A percentile compares a stretch with the other conserved stretches of the same genome.
These are phyloP conservation scores for Cladosporium sp. DNA, from an alignment of 2,329 filamentous ascomycete genomes.

Conservation along the genomic window DNA sequence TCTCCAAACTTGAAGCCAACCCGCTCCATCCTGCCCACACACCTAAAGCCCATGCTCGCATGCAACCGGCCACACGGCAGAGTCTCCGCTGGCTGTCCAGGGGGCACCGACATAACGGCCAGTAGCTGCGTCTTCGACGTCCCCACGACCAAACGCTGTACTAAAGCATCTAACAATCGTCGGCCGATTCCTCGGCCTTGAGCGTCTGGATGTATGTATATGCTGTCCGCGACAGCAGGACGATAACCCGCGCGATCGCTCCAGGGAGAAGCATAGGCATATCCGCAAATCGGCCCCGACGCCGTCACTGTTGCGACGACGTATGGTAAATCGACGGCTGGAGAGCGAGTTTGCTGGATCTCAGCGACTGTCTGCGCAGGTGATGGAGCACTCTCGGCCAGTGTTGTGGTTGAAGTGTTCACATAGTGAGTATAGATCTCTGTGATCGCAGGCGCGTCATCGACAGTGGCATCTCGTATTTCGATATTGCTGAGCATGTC, in stretches of 20 bases:
- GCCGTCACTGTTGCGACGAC: conserved; percentile 14
- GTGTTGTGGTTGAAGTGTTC: conserved; percentile 15
- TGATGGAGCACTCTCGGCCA: conserved; percentile 14
- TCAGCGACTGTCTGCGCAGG: neutral
- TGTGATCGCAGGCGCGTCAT: conserved; percentile 13
- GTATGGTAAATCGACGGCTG: conserved; percentile 14
- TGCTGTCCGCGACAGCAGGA: conserved; percentile 15
- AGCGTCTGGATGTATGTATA: conserved; percentile 19
- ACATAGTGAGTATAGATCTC: conserved; percentile 19
- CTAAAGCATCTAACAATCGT: conserved; percentile 14
- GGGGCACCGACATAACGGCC: conserved; percentile 18
- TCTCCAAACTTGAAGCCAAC: conserved; percentile 20
- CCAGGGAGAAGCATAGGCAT: conserved; percentile 18
- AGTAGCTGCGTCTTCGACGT: conserved; percentile 17
- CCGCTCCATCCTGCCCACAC: conserved; percentile 16
- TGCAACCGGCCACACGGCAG: conserved; percentile 18
- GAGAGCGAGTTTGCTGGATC: conserved; percentile 11
- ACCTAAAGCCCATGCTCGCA: conserved; percentile 15
- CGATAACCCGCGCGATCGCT: conserved; percentile 18
- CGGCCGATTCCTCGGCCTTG: conserved; percentile 16
- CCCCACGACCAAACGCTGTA: conserved; percentile 8
- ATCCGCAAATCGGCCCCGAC: conserved; percentile 12
- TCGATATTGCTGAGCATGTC: conserved; percentile 12
- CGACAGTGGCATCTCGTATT: conserved; percentile 13
- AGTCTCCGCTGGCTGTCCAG: conserved; percentile 14